A percentile compares a stretch with the other conserved stretches of the same genome.
Conservation (phyloP, 1,284 basidiomycete species). For the Trametes versicolor region DNA sequence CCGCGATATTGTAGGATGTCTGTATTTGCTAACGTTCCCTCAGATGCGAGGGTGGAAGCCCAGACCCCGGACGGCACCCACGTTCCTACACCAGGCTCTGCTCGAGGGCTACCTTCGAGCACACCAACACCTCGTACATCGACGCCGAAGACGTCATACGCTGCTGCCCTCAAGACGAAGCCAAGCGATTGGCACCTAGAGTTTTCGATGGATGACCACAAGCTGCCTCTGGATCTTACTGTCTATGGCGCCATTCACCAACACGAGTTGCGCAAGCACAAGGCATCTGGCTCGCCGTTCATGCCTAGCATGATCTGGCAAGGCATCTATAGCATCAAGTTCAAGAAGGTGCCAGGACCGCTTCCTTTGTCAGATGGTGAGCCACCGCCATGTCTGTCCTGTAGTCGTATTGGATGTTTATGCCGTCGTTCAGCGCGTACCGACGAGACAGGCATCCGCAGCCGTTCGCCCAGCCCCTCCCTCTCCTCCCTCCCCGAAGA, state of each 20-base stretch:
- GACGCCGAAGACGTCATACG: slow-evolving; percentile 80
- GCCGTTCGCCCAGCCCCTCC: slow-evolving; percentile 68
- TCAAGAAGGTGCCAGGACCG: slow-evolving; percentile 92
- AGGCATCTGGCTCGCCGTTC: slow-evolving; percentile 64
- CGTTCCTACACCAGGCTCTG: slow-evolving; percentile 85
- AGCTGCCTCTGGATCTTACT: slow-evolving; percentile 87
- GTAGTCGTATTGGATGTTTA: slow-evolving; percentile 8
- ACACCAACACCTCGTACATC: slow-evolving; percentile 52
- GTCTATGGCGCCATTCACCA: slow-evolving; percentile 97
- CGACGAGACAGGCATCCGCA: slow-evolving; percentile 49
- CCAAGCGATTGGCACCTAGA: slow-evolving; percentile 97
- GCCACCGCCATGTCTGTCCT: slow-evolving; percentile 35
- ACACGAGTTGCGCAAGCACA: slow-evolving; percentile 72
- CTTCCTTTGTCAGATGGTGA: slow-evolving; percentile 68
- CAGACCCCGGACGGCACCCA: slow-evolving; percentile 97
- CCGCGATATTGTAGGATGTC: background rate
- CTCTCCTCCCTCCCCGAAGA: slow-evolving; percentile 86
- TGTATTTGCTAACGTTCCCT: slow-evolving; percentile 14
- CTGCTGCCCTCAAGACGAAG: slow-evolving; percentile 91
- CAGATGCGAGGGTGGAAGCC: slow-evolving; percentile 92
- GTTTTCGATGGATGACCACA: slow-evolving; percentile 91
- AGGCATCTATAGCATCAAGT: slow-evolving; percentile 91
- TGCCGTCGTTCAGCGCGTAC: slow-evolving; percentile 44
- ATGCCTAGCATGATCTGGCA: slow-evolving; percentile 86
- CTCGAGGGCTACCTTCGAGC: slow-evolving; percentile 47